These are phyloP conservation scores for Gentiana straminea DNA, from an alignment of 257 asterid genomes.

Conservation along the genomic window DNA sequence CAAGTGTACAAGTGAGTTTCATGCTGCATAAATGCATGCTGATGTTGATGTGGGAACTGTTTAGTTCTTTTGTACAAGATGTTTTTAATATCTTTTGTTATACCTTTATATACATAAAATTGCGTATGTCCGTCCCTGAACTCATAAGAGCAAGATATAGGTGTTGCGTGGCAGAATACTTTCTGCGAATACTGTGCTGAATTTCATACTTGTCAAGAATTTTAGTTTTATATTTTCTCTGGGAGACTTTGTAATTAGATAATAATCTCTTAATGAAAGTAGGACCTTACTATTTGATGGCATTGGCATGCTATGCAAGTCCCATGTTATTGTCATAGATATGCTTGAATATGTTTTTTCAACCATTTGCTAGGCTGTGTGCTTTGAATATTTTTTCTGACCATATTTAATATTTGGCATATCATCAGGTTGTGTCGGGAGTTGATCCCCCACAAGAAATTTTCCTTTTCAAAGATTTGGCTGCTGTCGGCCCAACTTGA, in stretches of 20 bases:
- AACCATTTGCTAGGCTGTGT: not conserved
- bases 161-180: too few relatives aligned
- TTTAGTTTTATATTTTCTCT: too few relatives aligned
- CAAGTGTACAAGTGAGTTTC: slow-evolving; percentile 70
- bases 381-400: slow-evolving; percentile 1
- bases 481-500: slow-evolving; percentile 93
- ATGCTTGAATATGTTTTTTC: not conserved
- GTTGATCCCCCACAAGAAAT: slow-evolving; percentile 37
- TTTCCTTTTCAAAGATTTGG: slow-evolving; percentile 91
- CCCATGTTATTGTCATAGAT: not conserved
- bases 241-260: too few relatives aligned
- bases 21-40: not conserved
- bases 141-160: too few relatives aligned
- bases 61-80: not conserved
- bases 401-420: not conserved
- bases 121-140: too few relatives aligned
- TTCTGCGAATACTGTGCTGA: too few relatives aligned
- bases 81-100: too few relatives aligned
- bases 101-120: too few relatives aligned
- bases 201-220: too few relatives aligned
- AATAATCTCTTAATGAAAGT: not conserved
- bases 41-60: not conserved
- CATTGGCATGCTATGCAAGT: not conserved
- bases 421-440: slow-evolving; percentile 11
- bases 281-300: not conserved